Base-by-base conservation (phyloP, 495 filamentous ascomycete genomes). In the Thermochaetoides thermophila region DNA sequence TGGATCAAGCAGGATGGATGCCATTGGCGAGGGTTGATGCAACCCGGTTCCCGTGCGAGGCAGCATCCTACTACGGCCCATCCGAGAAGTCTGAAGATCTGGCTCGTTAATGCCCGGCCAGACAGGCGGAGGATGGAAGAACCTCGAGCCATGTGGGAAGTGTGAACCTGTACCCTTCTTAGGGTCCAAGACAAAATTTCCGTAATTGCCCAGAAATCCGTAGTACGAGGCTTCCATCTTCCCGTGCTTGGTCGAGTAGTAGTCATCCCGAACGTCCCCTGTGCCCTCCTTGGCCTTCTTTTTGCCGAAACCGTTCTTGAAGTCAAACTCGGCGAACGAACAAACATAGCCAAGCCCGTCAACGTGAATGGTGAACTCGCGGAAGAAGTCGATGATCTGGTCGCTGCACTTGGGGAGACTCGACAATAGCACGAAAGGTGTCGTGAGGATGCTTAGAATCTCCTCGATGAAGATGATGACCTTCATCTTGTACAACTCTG, bases 151-250 rank as follows among this genome's bases (percentile, higher is more conserved):
- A 62, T 8, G 66, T 60, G 17, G 57, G 56, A 32, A 72, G 50
- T 15, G 60, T 54, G 2, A 59, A 51, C 1, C 64, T 8, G 63
- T 57, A 9, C 61, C 66, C 20, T 63, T 58, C 28, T 67, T 71
- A 20, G 72, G 68, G 47, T 79, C 81, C 25, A 68, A 54, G 21
- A 70, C 74, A 55, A 92, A 95, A 39, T 91, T 63, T 23, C 69
- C 74, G 54, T 97, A 97, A 36, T 91, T 80, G 52, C 92, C 82
- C 32, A 95, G 59, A 50, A 97, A 97, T 4, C 84, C 81, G 42
- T 85, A 81, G 48, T 92, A 86, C 1, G 89, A 95, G 12, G 83
- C 82, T 15, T 87, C 72, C 85, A 97, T 93, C 65, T 97, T 97
- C 40, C 83, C 82, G 45, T 96, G 83, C 48, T 94, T 95, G 31